Evolutionary conservation across 345 rosid genomes (phyloP).

Genomic region (Populus nigra): DNA sequence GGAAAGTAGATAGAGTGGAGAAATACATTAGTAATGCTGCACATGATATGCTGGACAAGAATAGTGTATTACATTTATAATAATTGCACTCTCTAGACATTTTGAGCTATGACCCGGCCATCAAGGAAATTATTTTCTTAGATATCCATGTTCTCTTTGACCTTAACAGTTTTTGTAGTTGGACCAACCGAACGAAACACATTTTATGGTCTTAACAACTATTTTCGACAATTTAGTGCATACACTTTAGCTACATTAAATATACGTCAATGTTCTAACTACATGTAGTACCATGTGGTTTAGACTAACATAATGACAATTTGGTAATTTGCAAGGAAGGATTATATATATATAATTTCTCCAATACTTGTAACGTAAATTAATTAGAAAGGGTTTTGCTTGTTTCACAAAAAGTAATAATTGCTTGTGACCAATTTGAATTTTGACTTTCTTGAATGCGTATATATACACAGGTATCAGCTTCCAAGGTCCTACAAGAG

Average conservation of each 20-base stretch:
- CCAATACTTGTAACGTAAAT: neutral
- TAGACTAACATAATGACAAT: neutral
- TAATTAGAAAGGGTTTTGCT: neutral
- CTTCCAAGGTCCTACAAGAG: constrained; percentile 87
- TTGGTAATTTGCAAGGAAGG: neutral
- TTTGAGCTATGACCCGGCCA: constrained; percentile 11
- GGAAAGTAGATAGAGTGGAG: neutral
- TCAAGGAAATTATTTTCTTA: constrained; percentile 21
- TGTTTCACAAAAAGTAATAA: neutral
- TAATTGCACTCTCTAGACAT: neutral
- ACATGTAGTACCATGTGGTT: neutral
- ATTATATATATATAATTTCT: neutral
- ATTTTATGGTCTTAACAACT: neutral
- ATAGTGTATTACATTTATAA: constrained; percentile 1
- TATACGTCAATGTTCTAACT: neutral
- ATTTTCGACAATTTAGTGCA: neutral
- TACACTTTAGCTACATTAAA: neutral
- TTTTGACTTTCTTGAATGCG: neutral
- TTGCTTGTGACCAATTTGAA: constrained; percentile 1
- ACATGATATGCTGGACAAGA: neutral
- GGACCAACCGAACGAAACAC: constrained; percentile 6
- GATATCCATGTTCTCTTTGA: constrained; percentile 23
- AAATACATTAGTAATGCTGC: neutral
- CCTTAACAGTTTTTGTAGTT: constrained; percentile 17
- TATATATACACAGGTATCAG: constrained; percentile 54